Base-by-base conservation (phyloP, 2,329 filamentous ascomycete genomes). In the Aspergillus pseudoglaucus region DNA sequence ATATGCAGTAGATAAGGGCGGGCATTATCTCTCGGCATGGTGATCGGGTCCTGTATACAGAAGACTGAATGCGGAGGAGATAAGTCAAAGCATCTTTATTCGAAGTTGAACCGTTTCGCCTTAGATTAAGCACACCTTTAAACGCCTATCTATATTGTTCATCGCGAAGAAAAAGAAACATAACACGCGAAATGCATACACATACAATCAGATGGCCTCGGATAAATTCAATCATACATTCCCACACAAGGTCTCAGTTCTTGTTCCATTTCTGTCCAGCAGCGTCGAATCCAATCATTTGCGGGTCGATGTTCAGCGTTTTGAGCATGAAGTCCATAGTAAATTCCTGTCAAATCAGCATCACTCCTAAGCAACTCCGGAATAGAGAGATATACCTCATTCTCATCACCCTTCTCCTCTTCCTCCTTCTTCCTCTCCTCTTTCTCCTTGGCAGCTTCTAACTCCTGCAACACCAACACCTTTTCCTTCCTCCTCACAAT, bases 301-400 rank as follows among this genome's bases (percentile, higher is more conserved):
- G 68, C 4, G 80, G 65, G 47, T 85, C 81, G 48, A 87, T 78
- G 57, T 84, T 83, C 49, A 87, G 68, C 25, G 76, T 80, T 54
- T 76, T 77, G 14, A 87, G 72, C 83, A 87, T 86, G 75, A 80
- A 81, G 42, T 78, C 81, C 77, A 87, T 84, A 10, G 81, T 85
- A 58, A 86, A 85, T 10, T 76, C 77, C 81, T 83, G 54, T 6
- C 38, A 7, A 41, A 32, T 48, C 15, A 48, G 37, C 33, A 40
- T 45, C 30, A 42, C n/a, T 18, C 22, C 27, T 27, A 9, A 6
- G 14, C 14, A 4, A 2, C 18, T 18, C 17, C n/a, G 6, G 30
- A 33, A 39, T n/a, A 37, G n/a, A 45, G 18, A 62, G 44, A 61
- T 61, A 25, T 67, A 56, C 65, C 42, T 62, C 47, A 33, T 51